Base-by-base conservation (phyloP, 768 basidiomycete species). In the Terana coerulea region DNA sequence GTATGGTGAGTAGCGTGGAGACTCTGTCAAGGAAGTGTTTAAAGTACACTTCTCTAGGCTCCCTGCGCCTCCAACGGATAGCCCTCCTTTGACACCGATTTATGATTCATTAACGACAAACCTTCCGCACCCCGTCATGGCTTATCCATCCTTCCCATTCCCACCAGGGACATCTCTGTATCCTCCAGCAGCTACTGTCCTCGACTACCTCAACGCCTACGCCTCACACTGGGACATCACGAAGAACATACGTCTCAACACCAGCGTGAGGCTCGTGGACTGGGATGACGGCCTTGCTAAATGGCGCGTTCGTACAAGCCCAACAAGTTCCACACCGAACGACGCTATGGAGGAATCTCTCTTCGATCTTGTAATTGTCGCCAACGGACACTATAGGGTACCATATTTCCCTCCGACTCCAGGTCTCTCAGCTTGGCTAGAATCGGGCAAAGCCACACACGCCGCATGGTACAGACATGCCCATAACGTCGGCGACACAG, bases 51-150 rank as follows among this genome's bases (percentile, higher is more conserved):
- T 12, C 15, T 15, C 10, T 36, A 73, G 85, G 87, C 63, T 79
- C 21, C 81, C 86, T 17, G 77, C 80, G 6, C 68, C 73, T 30
- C 75, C 78, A 3, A 64, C 65, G 10, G 72, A 69, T 17, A 66
- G 79, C 29, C 79, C 79, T 6, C 86, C 87, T 1, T 60, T 76
- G 28, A 85, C 87, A 1, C 81, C 91, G 1, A 61, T 90, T 8
- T 93, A 93, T 60, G 85, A 91, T 60, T 84, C 85, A 0, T 70
- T 93, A 11, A 86, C 84, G n/a, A 85, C 90, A 1, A 92, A 92
- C 59, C 63, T 93, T 4, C 87, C 91, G 0, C 86, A 91, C 57
- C 85, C 85, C 1, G 52, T 84, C 43, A 92, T 93, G 91, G 77
- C 78, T 2, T 91, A 74, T 58, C 69, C 75, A 1, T 76, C 75